Percentiles rank a stretch among this genome's conserved stretches.
Evolutionary conservation across 169 alveolate species (phyloP).

Genomic region (Cryptosporidium bovis): DNA sequence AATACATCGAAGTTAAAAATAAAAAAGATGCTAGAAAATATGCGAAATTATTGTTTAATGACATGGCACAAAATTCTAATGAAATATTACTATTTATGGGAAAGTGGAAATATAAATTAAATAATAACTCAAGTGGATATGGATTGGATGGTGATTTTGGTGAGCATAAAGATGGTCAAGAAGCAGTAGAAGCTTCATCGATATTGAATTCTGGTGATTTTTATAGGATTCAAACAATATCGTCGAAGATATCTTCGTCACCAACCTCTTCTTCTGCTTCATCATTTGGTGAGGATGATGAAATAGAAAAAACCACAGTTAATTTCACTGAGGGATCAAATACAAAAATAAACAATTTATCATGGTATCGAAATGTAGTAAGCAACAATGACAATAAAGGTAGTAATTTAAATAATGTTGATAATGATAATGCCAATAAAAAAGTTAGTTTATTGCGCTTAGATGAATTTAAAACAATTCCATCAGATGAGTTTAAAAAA

Average conservation of each 20-base stretch:
- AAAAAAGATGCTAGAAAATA: conserved; percentile 69
- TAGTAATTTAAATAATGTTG: neutral
- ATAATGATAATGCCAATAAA: neutral
- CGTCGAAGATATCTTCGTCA: neutral
- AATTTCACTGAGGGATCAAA: conserved; percentile 18
- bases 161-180: conserved; percentile 23
- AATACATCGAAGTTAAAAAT: conserved; percentile 49
- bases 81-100: conserved; percentile 62
- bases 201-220: neutral
- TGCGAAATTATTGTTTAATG: conserved; percentile 58
- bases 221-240: neutral
- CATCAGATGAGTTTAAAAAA: neutral
- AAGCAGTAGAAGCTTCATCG: conserved; percentile 23
- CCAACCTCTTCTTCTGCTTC: conserved; percentile 9
- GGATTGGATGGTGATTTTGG: neutral
- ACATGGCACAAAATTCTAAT: conserved; percentile 50
- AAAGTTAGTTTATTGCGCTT: conserved; percentile 25
- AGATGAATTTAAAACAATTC: conserved; percentile 41
- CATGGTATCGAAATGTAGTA: conserved; percentile 5
- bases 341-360: conserved; percentile 23
- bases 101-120: conserved; percentile 43
- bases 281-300: conserved; percentile 13
- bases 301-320: neutral
- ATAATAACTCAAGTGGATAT: neutral
- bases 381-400: neutral